These are phyloP conservation scores for Xylariaceae sp. DNA, from an alignment of 2,329 filamentous ascomycete species.

Conservation along the genomic window DNA sequence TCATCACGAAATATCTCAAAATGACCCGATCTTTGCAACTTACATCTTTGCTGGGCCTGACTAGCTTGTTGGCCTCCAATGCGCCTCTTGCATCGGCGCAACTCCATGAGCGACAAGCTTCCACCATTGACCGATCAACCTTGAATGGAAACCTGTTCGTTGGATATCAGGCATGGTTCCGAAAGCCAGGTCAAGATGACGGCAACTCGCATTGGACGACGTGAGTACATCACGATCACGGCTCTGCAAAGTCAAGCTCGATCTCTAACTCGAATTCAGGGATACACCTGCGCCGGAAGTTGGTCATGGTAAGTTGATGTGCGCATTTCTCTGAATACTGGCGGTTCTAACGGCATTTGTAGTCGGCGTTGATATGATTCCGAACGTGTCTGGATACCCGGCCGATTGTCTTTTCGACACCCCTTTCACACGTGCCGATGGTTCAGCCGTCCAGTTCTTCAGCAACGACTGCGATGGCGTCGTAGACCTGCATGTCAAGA, in stretches of 20 bases:
- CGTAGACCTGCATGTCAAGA: slow-evolving; percentile 26
- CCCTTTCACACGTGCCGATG: slow-evolving; percentile 20
- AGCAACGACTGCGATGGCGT: slow-evolving; percentile 26
- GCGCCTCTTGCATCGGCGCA: background rate
- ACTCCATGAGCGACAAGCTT: slow-evolving; percentile 9
- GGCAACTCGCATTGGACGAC: slow-evolving; percentile 29
- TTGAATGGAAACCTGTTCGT: slow-evolving; percentile 27
- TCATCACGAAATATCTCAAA: background rate
- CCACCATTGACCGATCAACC: slow-evolving; percentile 25
- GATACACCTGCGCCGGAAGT: slow-evolving; percentile 22
- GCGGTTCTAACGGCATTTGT: background rate
- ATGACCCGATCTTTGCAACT: slow-evolving; percentile 12
- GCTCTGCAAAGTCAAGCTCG: background rate
- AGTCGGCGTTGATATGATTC: slow-evolving; percentile 28
- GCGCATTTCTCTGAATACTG: background rate
- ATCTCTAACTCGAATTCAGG: slow-evolving; percentile 8
- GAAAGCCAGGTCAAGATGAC: slow-evolving; percentile 24
- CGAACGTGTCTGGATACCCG: slow-evolving; percentile 24
- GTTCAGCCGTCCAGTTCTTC: slow-evolving; percentile 22
- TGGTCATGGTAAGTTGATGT: slow-evolving; percentile 16
- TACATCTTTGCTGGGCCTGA: slow-evolving; percentile 8
- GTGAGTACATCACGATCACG: slow-evolving; percentile 9
- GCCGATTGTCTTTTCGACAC: slow-evolving; percentile 26
- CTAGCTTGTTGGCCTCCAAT: slow-evolving; percentile 5
- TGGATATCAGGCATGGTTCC: slow-evolving; percentile 28